phyloP scores from a whole-genome alignment of 179 eudicot genomes.

The Heliamphora ciliata region DNA sequence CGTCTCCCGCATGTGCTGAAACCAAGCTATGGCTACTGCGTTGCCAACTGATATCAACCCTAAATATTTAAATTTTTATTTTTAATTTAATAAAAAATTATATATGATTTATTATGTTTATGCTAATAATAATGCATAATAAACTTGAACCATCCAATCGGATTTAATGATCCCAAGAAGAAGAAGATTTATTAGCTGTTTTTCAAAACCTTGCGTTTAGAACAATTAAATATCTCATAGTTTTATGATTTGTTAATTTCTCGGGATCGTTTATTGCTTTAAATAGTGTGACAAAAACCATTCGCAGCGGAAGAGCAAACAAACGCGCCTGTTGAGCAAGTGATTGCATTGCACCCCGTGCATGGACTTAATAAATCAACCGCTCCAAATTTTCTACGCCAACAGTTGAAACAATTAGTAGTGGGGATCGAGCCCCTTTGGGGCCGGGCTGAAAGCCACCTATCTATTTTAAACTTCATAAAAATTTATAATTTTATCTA shows the following conservation, averaged over 20 bases:
- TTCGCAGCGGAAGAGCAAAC: neutral
- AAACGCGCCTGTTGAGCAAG: neutral
- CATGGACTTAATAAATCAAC: too few species aligned
- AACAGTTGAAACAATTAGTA: too few species aligned
- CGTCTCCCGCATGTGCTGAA: slow-evolving; percentile 16
- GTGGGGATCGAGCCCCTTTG: too few species aligned
- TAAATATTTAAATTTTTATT: neutral
- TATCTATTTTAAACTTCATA: too few species aligned
- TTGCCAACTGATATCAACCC: slow-evolving; percentile 12
- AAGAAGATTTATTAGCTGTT: slow-evolving; percentile 10
- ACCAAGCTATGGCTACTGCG: slow-evolving; percentile 22
- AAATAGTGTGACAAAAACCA: slow-evolving; percentile 1
- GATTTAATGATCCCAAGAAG: neutral
- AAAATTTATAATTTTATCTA: too few species aligned
- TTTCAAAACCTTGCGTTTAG: slow-evolving; percentile 31
- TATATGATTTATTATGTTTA: neutral
- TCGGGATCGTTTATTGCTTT: slow-evolving; percentile 32
- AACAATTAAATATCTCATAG: slow-evolving; percentile 33
- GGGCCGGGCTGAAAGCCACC: too few species aligned
- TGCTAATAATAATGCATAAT: neutral
- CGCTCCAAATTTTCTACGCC: too few species aligned
- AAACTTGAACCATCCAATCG: neutral
- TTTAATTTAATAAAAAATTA: neutral
- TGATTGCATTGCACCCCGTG: neutral
- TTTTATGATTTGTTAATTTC: slow-evolving; percentile 14